Base-by-base conservation (phyloP, 1,284 basidiomycete genomes). In the Malassezia slooffiae region DNA sequence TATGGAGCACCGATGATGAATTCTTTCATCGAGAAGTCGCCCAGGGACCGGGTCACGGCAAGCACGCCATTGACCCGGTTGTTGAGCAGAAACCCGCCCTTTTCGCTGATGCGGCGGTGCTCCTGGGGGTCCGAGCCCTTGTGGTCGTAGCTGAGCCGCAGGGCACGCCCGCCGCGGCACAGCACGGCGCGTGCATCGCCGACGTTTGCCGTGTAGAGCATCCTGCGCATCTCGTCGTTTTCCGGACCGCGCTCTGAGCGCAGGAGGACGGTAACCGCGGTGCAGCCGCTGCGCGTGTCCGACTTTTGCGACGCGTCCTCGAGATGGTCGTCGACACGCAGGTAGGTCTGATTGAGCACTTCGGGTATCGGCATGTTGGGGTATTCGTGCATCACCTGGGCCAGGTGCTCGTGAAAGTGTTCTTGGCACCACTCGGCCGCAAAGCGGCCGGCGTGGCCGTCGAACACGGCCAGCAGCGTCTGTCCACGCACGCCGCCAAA, bases 11-110 rank as follows among this genome's bases (percentile, higher is more conserved):
- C 93, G 32, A 97, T 91, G 7, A 99, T 91, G 67, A 93, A 99
- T 63, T 97, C 91, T 72, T 99, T 99, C 91, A 99, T 97, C 6
- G 88, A 85, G 0, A 87, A 84, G 69, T 99, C 93, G 34, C 93
- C 93, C 32, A 99, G 74, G 56, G 88, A 91, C 38, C 93, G 77
- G 13, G 93, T 99, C 15, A 99, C 93, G 8, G 89, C 90, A 43
- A 99, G 75, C 9, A 97, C 90, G 29, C 76, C 90, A 60, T 96
- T 96, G 20, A 99, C 93, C 9, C 93, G 81, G 52, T 91, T 90
- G 66, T 93, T 93, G 83, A 97, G 83, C 17, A 99, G 90, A 63
- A 96, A 97, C 0, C 93, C 93, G 13, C 93, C 93, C 0, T 93
- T 91, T 64, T 96, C 91, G 36, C 79, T 89, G 70, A 99, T 97